Percentiles rank a stretch among this genome's conserved stretches.
phyloP scores from a whole-genome alignment of 148 eudicot genomes.

The Euryodendron excelsum region DNA sequence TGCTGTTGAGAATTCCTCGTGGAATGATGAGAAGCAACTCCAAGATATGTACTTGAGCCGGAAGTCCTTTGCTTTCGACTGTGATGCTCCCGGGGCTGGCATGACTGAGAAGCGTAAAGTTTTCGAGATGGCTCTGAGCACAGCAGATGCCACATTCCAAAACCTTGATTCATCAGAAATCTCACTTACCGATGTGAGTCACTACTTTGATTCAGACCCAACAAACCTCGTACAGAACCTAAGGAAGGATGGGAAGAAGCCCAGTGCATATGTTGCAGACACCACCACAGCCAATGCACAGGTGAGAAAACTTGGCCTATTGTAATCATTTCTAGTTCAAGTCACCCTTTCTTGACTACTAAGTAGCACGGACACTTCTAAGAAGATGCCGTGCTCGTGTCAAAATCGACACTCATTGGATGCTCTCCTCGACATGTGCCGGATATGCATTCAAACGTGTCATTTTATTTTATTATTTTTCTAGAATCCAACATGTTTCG shows the following conservation, averaged over 20 bases:
- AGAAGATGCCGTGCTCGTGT: no score
- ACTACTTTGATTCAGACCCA: constrained; percentile 98
- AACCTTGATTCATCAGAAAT: constrained; percentile 95
- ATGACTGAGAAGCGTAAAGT: constrained; percentile 84
- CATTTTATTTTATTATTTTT: no score
- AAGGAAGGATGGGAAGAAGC: constrained; percentile 96
- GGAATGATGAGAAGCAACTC: constrained; percentile 97
- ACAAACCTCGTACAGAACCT: constrained; percentile 90
- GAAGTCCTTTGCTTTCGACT: constrained; percentile 92
- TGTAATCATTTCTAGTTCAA: no score
- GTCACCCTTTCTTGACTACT: no score
- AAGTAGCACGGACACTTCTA: no score
- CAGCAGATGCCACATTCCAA: constrained; percentile 98
- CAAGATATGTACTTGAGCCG: constrained; percentile 99
- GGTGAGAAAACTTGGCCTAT: no score
- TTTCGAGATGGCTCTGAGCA: constrained; percentile 91
- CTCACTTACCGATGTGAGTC: constrained; percentile 94
- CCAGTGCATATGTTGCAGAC: constrained; percentile 93
- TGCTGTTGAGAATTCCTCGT: constrained; percentile 92
- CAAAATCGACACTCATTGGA: no score
- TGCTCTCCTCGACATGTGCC: no score
- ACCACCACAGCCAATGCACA: constrained; percentile 99
- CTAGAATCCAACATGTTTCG: no score
- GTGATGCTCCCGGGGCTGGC: constrained; percentile 91
- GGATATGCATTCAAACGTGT: no score